These are phyloP conservation scores for Ophiocordyceps unilateralis DNA, from an alignment of 2,329 filamentous ascomycete species.

Conservation along the genomic window DNA sequence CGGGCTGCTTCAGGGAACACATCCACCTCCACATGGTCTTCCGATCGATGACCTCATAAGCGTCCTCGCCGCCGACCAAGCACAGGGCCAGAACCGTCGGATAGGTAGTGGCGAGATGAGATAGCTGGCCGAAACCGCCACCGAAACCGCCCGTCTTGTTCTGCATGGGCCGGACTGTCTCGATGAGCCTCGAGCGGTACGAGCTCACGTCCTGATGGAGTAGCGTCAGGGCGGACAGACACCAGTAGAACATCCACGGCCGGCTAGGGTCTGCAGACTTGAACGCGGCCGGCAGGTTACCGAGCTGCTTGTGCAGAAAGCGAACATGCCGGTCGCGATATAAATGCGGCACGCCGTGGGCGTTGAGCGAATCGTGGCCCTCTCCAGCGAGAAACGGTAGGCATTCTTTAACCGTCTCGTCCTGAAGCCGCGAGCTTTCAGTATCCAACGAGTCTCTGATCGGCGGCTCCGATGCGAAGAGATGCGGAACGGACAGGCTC, in stretches of 20 bases:
- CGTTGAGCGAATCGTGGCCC: conserved; percentile 41
- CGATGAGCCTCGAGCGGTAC: conserved; percentile 52
- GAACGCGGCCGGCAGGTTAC: conserved; percentile 50
- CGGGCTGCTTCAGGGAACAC: conserved; percentile 64
- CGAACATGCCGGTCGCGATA: conserved; percentile 41
- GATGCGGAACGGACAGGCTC: conserved; percentile 1
- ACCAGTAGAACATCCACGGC: conserved; percentile 95
- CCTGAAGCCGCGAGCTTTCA: conserved; percentile 49
- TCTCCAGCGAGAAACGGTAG: conserved; percentile 44
- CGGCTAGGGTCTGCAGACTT: conserved; percentile 68
- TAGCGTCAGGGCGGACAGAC: conserved; percentile 54
- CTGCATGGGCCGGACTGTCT: conserved; percentile 67
- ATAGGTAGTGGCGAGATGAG: conserved; percentile 81
- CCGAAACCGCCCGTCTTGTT: conserved; percentile 76
- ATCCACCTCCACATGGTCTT: conserved; percentile 84
- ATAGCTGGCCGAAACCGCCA: conserved; percentile 79
- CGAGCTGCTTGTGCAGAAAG: conserved; percentile 44
- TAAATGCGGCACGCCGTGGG: conserved; percentile 58
- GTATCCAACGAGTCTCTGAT: conserved; percentile 52
- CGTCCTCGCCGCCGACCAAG: conserved; percentile 58
- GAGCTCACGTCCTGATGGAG: conserved; percentile 56
- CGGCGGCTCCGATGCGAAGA: conserved; percentile 40
- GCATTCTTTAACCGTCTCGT: conserved; percentile 50
- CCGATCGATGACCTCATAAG: conserved; percentile 62
- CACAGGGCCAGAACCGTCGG: conserved; percentile 64